Conservation (phyloP, 2,329 filamentous ascomycete genomes). For the Rutstroemia sp. region DNA sequence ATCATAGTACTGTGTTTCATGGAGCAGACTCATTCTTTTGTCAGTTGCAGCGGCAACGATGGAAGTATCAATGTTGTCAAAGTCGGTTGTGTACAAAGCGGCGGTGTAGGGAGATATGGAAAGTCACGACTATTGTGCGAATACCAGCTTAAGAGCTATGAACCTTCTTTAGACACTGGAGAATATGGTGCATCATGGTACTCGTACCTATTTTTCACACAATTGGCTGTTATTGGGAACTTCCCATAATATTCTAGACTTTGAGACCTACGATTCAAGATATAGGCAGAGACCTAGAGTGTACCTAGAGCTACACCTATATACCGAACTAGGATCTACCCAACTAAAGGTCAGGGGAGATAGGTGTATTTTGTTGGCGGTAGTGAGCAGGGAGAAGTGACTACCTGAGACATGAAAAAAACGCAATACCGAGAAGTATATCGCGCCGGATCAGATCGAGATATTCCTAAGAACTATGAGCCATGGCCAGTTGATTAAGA, state of each 20-base stretch:
- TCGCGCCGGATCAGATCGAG: constrained; percentile 54
- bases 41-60: constrained; percentile 83
- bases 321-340: constrained; percentile 71
- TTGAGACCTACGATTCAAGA: constrained; percentile 93
- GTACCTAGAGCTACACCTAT: constrained; percentile 75
- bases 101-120: constrained; percentile 63
- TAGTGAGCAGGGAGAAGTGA: constrained; percentile 80
- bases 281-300: constrained; percentile 82
- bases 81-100: constrained; percentile 48
- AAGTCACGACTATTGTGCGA: constrained; percentile 70
- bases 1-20: constrained; percentile 84
- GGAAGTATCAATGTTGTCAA: constrained; percentile 86
- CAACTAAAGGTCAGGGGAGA: constrained; percentile 67
- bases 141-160: constrained; percentile 80
- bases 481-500: constrained; percentile 89
- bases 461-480: constrained; percentile 61
- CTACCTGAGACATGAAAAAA: constrained; percentile 93
- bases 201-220: constrained; percentile 82
- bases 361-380: constrained; percentile 88
- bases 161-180: constrained; percentile 70
- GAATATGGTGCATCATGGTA: constrained; percentile 87
- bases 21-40: constrained; percentile 87
- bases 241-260: constrained; percentile 87
- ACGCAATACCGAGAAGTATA: constrained; percentile 84
- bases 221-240: constrained; percentile 92